phyloP scores from a whole-genome alignment of 306 rosid genomes.

The Spatholobus suberectus region DNA sequence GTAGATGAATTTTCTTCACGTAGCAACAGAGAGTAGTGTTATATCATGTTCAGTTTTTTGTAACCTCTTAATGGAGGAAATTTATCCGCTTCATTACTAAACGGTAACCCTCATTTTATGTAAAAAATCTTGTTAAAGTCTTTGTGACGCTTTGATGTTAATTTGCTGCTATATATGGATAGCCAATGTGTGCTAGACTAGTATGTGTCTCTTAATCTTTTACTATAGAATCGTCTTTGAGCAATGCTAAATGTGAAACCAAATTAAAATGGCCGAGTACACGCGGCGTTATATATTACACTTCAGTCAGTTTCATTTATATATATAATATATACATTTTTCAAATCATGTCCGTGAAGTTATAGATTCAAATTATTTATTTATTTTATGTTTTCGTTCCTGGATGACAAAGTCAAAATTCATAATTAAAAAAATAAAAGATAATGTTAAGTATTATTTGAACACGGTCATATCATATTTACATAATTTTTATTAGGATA shows the following conservation, averaged over 20 bases:
- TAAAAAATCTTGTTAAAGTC: slow-evolving; percentile 28
- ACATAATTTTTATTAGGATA: no score
- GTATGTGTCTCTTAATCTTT: not conserved
- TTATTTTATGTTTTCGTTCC: no score
- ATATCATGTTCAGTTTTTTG: slow-evolving; percentile 34
- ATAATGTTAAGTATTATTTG: no score
- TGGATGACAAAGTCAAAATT: not conserved
- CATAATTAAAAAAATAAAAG: not conserved
- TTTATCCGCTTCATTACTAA: slow-evolving; percentile 83
- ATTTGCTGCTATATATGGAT: slow-evolving; percentile 10
- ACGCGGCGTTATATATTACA: not conserved
- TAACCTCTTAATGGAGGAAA: slow-evolving; percentile 66
- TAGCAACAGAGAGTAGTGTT: slow-evolving; percentile 31
- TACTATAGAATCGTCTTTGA: not conserved
- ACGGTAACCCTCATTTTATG: slow-evolving; percentile 50
- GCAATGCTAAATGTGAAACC: not conserved
- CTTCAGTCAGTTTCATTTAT: not conserved
- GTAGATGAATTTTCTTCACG: slow-evolving; percentile 85
- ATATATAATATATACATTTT: not conserved
- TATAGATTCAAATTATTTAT: not conserved
- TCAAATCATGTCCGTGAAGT: not conserved
- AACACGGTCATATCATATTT: no score
- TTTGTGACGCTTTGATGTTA: not conserved
- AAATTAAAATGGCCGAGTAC: not conserved
- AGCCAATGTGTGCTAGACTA: not conserved